These are phyloP conservation scores for Adenanthera pavonina DNA, from an alignment of 306 rosid species.

Conservation along the genomic window DNA sequence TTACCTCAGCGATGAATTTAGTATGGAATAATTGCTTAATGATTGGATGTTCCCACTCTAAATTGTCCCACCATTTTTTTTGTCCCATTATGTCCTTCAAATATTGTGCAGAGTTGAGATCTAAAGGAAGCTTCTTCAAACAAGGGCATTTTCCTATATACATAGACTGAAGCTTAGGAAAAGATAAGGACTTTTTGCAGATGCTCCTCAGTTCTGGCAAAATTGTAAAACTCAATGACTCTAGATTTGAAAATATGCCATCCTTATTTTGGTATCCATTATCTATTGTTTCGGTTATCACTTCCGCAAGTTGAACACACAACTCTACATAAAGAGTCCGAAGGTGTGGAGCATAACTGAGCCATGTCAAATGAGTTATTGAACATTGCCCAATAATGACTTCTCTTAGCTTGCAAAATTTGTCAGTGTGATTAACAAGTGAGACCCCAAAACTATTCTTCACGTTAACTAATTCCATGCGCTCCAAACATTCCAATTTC, in stretches of 20 bases:
- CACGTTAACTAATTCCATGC: not conserved
- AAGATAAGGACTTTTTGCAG: not conserved
- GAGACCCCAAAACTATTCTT: not conserved
- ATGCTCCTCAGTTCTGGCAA: slow-evolving; percentile 9
- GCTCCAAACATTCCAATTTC: not conserved
- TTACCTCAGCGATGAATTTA: not conserved
- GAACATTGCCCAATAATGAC: accelerated
- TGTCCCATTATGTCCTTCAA: not conserved
- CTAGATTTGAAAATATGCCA: slow-evolving; percentile 8
- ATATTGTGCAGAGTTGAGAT: not conserved
- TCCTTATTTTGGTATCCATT: not conserved
- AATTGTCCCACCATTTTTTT: not conserved
- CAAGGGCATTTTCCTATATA: not conserved
- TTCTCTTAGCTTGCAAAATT: not conserved
- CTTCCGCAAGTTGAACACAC: not conserved
- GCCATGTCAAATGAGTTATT: slow-evolving; percentile 39
- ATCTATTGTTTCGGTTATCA: slow-evolving; percentile 16
- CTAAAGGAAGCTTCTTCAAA: slow-evolving; percentile 33
- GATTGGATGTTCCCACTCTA: slow-evolving; percentile 24
- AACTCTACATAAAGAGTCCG: accelerated
- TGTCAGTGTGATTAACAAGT: not conserved
- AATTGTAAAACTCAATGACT: accelerated
- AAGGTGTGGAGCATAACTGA: slow-evolving; percentile 19
- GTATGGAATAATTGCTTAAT: not conserved
- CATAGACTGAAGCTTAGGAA: not conserved